Evolutionary conservation across 305 asterid species (phyloP).

Genomic region (Coffea humblotiana): DNA sequence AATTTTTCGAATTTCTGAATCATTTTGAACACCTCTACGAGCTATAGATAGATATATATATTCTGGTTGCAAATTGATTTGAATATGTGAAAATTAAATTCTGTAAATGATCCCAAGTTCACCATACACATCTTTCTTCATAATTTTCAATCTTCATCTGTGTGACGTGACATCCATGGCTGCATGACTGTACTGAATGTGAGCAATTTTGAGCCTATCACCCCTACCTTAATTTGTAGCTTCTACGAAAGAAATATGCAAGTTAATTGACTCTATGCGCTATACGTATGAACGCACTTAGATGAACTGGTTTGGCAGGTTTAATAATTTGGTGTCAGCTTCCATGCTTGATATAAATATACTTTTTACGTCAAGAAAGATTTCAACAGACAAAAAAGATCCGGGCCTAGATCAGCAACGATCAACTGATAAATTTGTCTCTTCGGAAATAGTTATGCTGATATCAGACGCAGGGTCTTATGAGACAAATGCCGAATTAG

Average conservation of each 20-base stretch:
- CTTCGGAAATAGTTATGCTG: not conserved
- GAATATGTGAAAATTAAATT: not conserved
- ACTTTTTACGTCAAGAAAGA: slow-evolving; percentile 3
- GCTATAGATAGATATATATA: not conserved
- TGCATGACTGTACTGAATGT: not conserved
- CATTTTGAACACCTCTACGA: not conserved
- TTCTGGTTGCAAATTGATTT: not conserved
- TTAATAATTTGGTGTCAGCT: not conserved
- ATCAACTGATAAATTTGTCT: slow-evolving; percentile 15
- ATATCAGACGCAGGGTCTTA: not conserved
- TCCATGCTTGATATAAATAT: not conserved
- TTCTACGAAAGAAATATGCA: not conserved
- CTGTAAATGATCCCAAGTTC: not conserved
- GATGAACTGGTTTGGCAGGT: slow-evolving; percentile 1
- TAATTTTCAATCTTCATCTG: not conserved
- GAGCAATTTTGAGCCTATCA: not conserved
- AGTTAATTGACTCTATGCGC: not conserved
- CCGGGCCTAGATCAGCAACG: not conserved
- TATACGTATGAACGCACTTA: not conserved
- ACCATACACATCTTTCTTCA: not conserved
- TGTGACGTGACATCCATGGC: not conserved
- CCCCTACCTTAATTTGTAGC: not conserved
- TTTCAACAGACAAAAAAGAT: slow-evolving; percentile 8
- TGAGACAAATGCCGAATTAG: not conserved
- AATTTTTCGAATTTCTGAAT: too few relatives aligned